phyloP scores from a whole-genome alignment of 345 rosid species.

The Eucalyptus tenuipes region DNA sequence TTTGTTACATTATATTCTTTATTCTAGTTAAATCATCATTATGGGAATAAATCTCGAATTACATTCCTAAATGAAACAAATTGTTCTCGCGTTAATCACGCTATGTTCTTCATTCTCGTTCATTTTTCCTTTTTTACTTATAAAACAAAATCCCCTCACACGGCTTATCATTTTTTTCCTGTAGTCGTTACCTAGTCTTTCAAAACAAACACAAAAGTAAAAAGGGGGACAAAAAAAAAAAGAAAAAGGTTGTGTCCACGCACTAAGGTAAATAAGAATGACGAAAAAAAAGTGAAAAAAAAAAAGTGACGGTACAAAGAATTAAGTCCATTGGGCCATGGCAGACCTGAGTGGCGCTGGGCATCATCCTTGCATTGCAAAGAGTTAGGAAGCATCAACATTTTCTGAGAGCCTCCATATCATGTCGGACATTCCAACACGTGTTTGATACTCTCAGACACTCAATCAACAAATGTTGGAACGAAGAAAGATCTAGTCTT shows the following conservation, averaged over 20 bases:
- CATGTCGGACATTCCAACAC: rapidly evolving
- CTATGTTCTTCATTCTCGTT: background rate
- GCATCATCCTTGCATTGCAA: slow-evolving; percentile 17
- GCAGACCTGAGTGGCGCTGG: background rate
- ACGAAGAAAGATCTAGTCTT: no score
- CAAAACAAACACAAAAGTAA: background rate
- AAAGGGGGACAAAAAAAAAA: background rate
- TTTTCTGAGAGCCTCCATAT: rapidly evolving
- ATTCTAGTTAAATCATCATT: background rate
- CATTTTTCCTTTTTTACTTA: background rate
- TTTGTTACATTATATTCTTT: background rate
- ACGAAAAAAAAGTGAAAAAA: background rate
- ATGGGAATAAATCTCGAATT: background rate
- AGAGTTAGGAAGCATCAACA: no score
- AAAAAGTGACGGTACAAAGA: background rate
- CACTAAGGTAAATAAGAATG: no score
- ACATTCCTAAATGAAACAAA: background rate
- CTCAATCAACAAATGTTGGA: rapidly evolving
- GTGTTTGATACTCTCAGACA: rapidly evolving
- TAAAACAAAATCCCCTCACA: background rate
- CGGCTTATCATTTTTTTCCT: background rate
- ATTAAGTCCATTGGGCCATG: background rate
- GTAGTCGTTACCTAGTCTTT: background rate
- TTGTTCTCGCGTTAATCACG: background rate
- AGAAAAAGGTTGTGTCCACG: background rate